Base-by-base conservation (phyloP, 306 rosid species). In the Begonia masoniana region DNA sequence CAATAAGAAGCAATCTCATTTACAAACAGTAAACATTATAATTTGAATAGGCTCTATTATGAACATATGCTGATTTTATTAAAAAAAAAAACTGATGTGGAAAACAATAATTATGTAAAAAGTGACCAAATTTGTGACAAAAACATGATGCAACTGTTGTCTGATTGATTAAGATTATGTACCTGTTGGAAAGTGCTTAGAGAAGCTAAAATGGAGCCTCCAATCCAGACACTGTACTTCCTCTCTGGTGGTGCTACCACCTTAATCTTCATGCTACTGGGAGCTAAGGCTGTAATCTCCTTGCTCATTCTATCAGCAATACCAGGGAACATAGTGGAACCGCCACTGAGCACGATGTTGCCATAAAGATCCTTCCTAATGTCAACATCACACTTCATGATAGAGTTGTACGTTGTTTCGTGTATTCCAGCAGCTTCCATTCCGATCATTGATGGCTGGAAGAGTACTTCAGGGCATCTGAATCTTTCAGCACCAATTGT, bases 131-230 rank as follows among this genome's bases (percentile, higher is more conserved):
- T 6, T 17, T 26, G 35, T 3, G 2, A 26, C 35, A 31, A 31
- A 41, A 42, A 39, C 48, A 56, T 49, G 58, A 26, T 5, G 14
- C 10, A 51, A 31, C 8, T 31, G 39, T 31, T 6, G 7, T 31
- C 16, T 5, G 12, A 31, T 11, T 47, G 10, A 42, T 15, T 59
- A 12, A 14, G 39, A 1, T 7, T 51, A 23, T 31, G 39, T 82
- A 88, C 97, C 97, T 89, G 97, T 76, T 89, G 97, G 95, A 88
- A 88, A 75, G 97, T 88, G 82, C 95, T 88, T 76, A 88, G 97
- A 55, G 97, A 88, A 24, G 97, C 97, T 74, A 88, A 76, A 62
- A 88, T 88, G 68, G 97, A 88, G 63, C 97, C 97, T 59, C 97
- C 97, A 51, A 88, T 88, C 97, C 97, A 88, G 69, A 88, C 97